Evolutionary conservation across 2,329 filamentous ascomycete genomes (phyloP), one percentile per base, ranked within the genome.

Genomic region (Aureobasidium pullulans): DNA sequence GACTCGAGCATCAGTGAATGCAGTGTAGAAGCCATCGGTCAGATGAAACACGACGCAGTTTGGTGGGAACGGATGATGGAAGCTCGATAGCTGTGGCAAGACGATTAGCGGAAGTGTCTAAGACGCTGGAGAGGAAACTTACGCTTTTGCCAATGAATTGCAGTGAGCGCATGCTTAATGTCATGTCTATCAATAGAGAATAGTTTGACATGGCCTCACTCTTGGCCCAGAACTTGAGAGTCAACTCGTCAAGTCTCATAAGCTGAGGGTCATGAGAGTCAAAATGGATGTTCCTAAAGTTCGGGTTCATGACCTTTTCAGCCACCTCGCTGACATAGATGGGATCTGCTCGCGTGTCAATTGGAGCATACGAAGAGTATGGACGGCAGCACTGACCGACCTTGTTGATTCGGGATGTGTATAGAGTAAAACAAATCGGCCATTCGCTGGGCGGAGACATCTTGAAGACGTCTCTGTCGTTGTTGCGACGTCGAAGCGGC

Each of bases 361-460:
- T 43, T 31, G 19, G 8, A 29, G 32, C n/a, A 52, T 16, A 23
- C 3, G 13, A 57, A 29, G 32, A 15, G 13, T 46, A 13, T 19
- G 13, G 58, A 23, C 29, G 29, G 42, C 43, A 34, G 37, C 47
- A 44, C 39, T 32, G 54, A 63, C 69, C 64, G 60, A 72, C 72
- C 73, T 66, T 73, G 69, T 54, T 84, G 74, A 3, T 76, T 82
- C 1, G 82, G 76, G 47, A 86, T 82, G 71, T 96, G 92, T 54
- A 96, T 70, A 2, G 90, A 89, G 72, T 96, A 94, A 79, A 96
- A 96, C 15, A 87, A 85, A 73, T 96, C 88, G n/a, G 87, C 90
- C 73, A 94, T 85, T 54, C 84, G 81, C 66, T 80, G 83, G 56
- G 85, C 84, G 31, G 88, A 83, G 7, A 89, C 81, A 64, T 86